These are phyloP conservation scores for Xylaria sp. DNA, from an alignment of 2,329 filamentous ascomycete species.

Conservation along the genomic window DNA sequence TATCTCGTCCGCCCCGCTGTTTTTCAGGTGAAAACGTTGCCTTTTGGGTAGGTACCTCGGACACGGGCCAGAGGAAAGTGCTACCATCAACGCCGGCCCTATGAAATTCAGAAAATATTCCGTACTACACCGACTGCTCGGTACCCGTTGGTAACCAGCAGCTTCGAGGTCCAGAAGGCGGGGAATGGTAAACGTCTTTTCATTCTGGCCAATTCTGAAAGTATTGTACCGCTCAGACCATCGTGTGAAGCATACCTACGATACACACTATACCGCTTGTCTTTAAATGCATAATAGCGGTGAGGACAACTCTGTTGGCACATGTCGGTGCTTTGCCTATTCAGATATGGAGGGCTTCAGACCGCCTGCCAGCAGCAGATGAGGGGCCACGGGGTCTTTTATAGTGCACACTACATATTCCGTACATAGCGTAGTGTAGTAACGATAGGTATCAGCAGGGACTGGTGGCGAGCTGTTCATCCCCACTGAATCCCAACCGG, in stretches of 20 bases:
- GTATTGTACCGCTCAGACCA: neutral
- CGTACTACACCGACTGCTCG: neutral
- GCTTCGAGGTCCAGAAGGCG: neutral
- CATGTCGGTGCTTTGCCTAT: conserved; percentile 23
- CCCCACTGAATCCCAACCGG: conserved; percentile 19
- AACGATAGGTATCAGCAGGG: neutral
- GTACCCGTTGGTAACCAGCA: neutral
- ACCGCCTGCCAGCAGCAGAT: conserved; percentile 18
- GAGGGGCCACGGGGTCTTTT: conserved; percentile 19
- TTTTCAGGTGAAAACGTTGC: too few relatives aligned
- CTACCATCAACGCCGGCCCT: too few relatives aligned
- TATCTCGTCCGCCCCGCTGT: too few relatives aligned
- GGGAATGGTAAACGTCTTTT: neutral
- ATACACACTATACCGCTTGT: conserved; percentile 14
- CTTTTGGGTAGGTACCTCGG: too few relatives aligned
- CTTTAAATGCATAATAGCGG: conserved; percentile 12
- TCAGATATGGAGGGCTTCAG: conserved; percentile 17
- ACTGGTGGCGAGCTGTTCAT: conserved; percentile 11
- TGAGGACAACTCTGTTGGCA: conserved; percentile 11
- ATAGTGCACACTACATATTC: conserved; percentile 7
- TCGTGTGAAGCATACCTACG: neutral
- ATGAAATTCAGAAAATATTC: neutral
- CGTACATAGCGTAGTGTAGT: conserved; percentile 3
- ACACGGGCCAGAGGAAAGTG: too few relatives aligned
- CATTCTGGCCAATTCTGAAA: neutral